Evolutionary conservation across 2,329 filamentous ascomycete species (phyloP), one percentile per base, ranked within the genome.

Genomic region (Allantophomopsis lycopodina): DNA sequence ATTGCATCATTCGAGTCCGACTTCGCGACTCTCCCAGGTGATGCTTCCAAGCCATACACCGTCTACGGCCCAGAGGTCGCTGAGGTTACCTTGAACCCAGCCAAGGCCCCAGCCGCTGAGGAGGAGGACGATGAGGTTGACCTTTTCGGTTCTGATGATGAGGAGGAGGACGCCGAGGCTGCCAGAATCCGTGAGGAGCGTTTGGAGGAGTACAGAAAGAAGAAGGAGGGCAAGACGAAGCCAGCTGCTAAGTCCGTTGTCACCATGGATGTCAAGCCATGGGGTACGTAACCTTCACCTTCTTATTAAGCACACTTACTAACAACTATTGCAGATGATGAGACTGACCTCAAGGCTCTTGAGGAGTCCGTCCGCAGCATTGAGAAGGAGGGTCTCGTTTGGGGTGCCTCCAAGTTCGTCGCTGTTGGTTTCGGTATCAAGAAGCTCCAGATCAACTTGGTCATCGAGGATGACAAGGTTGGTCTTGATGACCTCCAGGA

Each of bases 361-460:
- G 86, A 94, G 71, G 71, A 65, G 23, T 69, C 79, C 49, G 88
- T 96, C 53, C 83, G 86, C 56, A 64, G 69, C 50, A 89, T 96
- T 53, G 76, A 89, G 66, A 78, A 83, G 73, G 89, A 96, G 37
- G 91, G 91, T 68, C 84, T 98, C 47, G 79, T 93, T 48, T 98
- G 91, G 91, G 89, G 89, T 78, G 78, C 72, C 49, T 88, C 83
- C 63, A 84, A 91, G 73, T 71, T 94, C 50, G 80, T 94, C 39
- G 64, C 88, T 50, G 80, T 98, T 55, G 89, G 88, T 58, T 98
- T 85, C 74, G 91, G 91, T 73, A 93, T 98, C 73, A 91, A 84
- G 76, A 96, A 96, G 78, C 79, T 98, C 48, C 89, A 96, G 76
- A 94, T 98, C 73, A 96, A 85, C 80, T 67, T 96, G 53, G 87